Conservation (phyloP, 208 protist species). For the Acanthamoeba healyi region DNA sequence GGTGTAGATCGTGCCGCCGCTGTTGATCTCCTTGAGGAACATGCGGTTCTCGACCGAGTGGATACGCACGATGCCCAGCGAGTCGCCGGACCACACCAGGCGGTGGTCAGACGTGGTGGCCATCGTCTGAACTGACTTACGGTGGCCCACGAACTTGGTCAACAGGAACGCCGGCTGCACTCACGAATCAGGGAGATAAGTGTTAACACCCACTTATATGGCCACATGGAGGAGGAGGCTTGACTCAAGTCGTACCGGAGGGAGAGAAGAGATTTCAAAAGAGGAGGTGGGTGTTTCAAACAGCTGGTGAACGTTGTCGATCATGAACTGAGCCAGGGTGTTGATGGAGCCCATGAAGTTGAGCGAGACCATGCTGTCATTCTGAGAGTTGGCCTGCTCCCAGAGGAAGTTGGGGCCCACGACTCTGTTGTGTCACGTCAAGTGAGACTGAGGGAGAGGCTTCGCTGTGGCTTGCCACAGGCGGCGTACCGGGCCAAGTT, state of each 20-base stretch:
- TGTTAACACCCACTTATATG: background rate
- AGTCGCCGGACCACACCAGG: slow-evolving; percentile 57
- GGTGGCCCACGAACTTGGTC: slow-evolving; percentile 68
- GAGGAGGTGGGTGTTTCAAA: slow-evolving; percentile 51
- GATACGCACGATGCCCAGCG: slow-evolving; percentile 67
- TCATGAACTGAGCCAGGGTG: slow-evolving; percentile 53
- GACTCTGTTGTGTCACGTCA: background rate
- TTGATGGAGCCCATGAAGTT: slow-evolving; percentile 58
- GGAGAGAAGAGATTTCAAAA: slow-evolving; percentile 53
- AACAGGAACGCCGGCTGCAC: slow-evolving; percentile 40
- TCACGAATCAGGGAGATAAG: background rate
- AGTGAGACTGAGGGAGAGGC: background rate
- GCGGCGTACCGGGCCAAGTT: slow-evolving; percentile 48
- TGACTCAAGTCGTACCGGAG: background rate
- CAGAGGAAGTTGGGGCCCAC: slow-evolving; percentile 68
- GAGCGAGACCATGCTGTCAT: background rate
- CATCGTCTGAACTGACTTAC: slow-evolving; percentile 54
- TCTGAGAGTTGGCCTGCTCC: slow-evolving; percentile 28
- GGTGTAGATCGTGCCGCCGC: slow-evolving; percentile 31
- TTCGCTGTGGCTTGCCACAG: too few relatives aligned
- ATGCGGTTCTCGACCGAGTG: slow-evolving; percentile 56
- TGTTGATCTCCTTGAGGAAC: slow-evolving; percentile 74
- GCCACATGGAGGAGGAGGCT: background rate
- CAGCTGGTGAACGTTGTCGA: slow-evolving; percentile 55
- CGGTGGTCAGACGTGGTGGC: slow-evolving; percentile 55